Evolutionary conservation across 345 rosid genomes (phyloP), one percentile per base, ranked within the genome.

Genomic region (Microthlaspi erraticum): DNA sequence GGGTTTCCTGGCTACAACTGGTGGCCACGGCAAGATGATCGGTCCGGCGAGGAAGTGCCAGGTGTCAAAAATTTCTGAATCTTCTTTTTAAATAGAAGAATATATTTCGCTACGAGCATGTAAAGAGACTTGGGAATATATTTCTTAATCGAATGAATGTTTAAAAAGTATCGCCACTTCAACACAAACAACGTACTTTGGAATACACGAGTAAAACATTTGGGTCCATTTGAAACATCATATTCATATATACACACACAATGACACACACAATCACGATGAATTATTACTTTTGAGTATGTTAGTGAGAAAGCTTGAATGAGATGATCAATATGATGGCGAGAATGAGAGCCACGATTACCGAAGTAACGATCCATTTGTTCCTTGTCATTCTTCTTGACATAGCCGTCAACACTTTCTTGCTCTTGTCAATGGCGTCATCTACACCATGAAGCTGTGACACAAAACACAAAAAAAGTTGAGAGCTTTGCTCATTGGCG

Each of bases 401-500:
- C 86, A 88, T 88, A 68, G 80, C 58, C 5, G 84, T 83, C 79
- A 90, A 72, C 20, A 90, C 81, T 68, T 79, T 90, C 83, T 90
- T 87, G 60, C 97, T 93, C 88, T 88, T 87, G 79, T 86, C 87
- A n/a, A 90, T 83, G 76, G 93, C 88, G 71, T 81, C 91, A 66
- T 93, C 97, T 8, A 93, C 97, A 49, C 90, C 90, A 10, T 85
- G 88, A 70, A 88, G 90, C 96, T 93, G 83, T 76, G 56, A 18
- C 1, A 8, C 19, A 66, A 17, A 44, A 33, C 36, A 52, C 60
- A 45, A 43, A 45, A 14, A 43, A 45, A 14, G 17, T 44, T 54
- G 4, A 31, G 20, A 48, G 43, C 14, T 48, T 32, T 32, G 49
- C 32, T 4, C 33, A 23, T 9, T 50, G 36, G 16, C 49, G 12